Percentiles rank a stretch among this genome's conserved stretches.
Conservation (phyloP, 176 grass and related monocot species). For the Avena atlantica region DNA sequence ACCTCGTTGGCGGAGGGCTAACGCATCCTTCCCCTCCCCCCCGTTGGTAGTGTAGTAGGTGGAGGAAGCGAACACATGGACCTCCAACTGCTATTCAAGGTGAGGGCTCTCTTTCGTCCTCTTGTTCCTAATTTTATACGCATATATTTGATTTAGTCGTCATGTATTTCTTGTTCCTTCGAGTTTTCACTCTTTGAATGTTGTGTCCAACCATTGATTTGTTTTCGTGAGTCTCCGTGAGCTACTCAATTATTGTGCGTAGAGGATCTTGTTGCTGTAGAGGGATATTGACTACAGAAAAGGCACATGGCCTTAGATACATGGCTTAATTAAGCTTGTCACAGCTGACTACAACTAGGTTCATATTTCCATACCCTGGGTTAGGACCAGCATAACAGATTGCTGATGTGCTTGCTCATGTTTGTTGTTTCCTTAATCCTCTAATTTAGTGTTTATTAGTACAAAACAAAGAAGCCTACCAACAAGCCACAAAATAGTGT, state of each 20-base stretch:
- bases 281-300: no score
- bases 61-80: constrained; percentile 40
- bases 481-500: not conserved
- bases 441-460: not conserved
- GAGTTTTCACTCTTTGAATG: no score
- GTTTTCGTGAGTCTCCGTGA: not conserved
- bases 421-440: not conserved
- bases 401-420: not conserved
- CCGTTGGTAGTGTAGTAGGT: not conserved
- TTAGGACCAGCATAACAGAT: no score
- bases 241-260: not conserved
- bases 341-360: no score
- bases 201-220: no score
- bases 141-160: no score
- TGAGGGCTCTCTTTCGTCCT: not conserved
- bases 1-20: constrained; percentile 9
- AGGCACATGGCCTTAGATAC: no score
- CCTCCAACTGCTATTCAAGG: constrained; percentile 63
- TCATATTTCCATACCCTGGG: no score
- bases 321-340: no score
- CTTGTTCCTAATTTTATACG: not conserved
- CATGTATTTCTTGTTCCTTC: no score
- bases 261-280: not conserved
- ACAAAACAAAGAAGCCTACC: not conserved
- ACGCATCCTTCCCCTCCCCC: constrained; percentile 5